These are phyloP conservation scores for Vanilla planifolia DNA, from an alignment of 106 monocot species.

Conservation along the genomic window DNA sequence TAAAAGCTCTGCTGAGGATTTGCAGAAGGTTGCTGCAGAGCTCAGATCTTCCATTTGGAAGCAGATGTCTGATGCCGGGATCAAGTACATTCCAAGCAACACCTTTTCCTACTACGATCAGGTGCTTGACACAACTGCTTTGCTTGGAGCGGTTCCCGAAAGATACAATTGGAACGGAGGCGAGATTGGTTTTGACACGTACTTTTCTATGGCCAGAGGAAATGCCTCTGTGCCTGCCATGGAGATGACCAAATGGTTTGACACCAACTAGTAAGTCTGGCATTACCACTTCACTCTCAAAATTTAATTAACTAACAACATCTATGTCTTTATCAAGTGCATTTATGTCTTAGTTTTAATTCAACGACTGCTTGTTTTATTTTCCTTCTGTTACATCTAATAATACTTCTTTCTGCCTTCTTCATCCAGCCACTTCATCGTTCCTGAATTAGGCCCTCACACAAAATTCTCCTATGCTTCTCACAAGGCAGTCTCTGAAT, in stretches of 20 bases:
- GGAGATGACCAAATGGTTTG: slow-evolving; percentile 35
- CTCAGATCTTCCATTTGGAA: slow-evolving; percentile 64
- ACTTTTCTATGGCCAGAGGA: slow-evolving; percentile 26
- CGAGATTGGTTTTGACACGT: slow-evolving; percentile 23
- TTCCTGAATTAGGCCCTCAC: slow-evolving; percentile 21
- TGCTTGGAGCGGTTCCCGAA: slow-evolving; percentile 68
- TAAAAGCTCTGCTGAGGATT: slow-evolving; percentile 41
- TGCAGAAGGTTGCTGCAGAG: slow-evolving; percentile 57
- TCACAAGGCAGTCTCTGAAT: slow-evolving; percentile 21
- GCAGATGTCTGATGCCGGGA: slow-evolving; percentile 54
- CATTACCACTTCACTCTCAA: not conserved
- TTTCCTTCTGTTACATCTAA: not conserved
- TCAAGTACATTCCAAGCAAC: slow-evolving; percentile 65
- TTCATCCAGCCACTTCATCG: slow-evolving; percentile 23
- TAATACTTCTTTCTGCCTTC: slow-evolving; percentile 6
- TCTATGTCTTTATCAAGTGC: too few species aligned
- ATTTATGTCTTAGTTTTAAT: too few species aligned
- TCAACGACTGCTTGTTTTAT: not conserved
- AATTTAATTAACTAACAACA: too few species aligned
- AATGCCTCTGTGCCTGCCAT: slow-evolving; percentile 28
- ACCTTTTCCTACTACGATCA: slow-evolving; percentile 64
- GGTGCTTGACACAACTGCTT: slow-evolving; percentile 58
- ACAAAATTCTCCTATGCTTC: slow-evolving; percentile 17
- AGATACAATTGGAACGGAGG: slow-evolving; percentile 22
- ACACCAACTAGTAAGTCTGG: slow-evolving; percentile 25